Conservation (phyloP, 2,329 filamentous ascomycete species). For the Fusarium sp. region DNA sequence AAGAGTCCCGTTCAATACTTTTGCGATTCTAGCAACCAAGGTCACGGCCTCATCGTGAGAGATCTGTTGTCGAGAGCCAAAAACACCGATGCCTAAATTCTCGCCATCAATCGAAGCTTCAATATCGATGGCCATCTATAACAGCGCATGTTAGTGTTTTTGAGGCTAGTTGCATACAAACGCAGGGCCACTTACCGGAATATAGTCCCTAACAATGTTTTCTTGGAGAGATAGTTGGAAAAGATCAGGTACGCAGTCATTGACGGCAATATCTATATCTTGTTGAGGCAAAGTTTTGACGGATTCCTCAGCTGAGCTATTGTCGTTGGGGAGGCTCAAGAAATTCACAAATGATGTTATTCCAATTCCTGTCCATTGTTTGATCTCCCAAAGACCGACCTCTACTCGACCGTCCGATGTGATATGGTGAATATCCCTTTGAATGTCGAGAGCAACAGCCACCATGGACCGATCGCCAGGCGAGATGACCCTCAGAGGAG, state of each 20-base stretch:
- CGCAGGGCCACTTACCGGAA: conserved; percentile 45
- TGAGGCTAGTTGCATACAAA: background rate
- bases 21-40: conserved; percentile 47
- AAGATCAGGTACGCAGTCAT: background rate
- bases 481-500: conserved; percentile 73
- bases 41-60: conserved; percentile 43
- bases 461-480: conserved; percentile 53
- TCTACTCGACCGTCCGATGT: conserved; percentile 62
- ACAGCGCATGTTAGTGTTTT: conserved; percentile 1
- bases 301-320: background rate
- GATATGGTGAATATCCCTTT: conserved; percentile 75
- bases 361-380: conserved; percentile 77
- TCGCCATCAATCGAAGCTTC: conserved; percentile 53
- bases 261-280: background rate
- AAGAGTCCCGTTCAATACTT: conserved; percentile 22
- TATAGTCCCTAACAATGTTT: conserved; percentile 44
- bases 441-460: conserved; percentile 70
- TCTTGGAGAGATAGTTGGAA: conserved; percentile 32
- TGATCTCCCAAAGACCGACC: conserved; percentile 77
- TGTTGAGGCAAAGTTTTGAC: conserved; percentile 19
- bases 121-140: conserved; percentile 56
- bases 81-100: conserved; percentile 56
- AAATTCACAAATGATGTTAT: conserved; percentile 87
- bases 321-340: conserved; percentile 63
- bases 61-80: conserved; percentile 51